Evolutionary conservation across 2,329 filamentous ascomycete genomes (phyloP).

Genomic region (Cladophialophora bantiana): DNA sequence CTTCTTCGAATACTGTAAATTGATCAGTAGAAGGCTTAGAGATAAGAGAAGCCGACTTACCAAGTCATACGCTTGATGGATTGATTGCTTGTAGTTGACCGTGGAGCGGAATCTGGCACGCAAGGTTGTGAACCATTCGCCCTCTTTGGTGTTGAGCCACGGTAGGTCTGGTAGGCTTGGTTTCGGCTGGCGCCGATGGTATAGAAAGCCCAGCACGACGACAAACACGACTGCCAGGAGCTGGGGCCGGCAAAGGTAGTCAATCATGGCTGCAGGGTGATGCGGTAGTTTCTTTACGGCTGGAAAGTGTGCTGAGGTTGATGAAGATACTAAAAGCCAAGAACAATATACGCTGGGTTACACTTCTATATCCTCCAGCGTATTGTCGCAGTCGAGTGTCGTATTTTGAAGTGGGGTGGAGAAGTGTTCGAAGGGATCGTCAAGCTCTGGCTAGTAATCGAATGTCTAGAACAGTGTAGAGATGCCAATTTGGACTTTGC

Average conservation of each 20-base stretch:
- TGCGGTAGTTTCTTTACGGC: background rate
- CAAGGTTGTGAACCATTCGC: slow-evolving; percentile 25
- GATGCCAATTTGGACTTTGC: background rate
- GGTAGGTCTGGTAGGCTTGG: slow-evolving; percentile 29
- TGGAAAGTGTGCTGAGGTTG: background rate
- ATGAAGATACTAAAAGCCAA: background rate
- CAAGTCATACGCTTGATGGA: slow-evolving; percentile 30
- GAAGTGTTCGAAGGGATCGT: background rate
- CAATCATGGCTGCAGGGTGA: slow-evolving; percentile 21
- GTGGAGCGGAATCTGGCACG: slow-evolving; percentile 27
- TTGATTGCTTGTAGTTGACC: slow-evolving; percentile 26
- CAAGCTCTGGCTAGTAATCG: background rate
- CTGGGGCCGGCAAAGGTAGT: slow-evolving; percentile 16
- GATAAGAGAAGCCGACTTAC: slow-evolving; percentile 4
- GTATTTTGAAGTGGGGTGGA: slow-evolving; percentile 3
- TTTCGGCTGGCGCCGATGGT: slow-evolving; percentile 3
- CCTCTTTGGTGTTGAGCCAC: slow-evolving; percentile 30
- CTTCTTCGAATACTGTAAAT: slow-evolving; percentile 29
- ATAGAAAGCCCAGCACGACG: background rate
- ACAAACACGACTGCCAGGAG: slow-evolving; percentile 12
- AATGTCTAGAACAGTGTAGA: background rate
- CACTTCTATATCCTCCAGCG: background rate
- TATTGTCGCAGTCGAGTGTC: background rate
- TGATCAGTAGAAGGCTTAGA: background rate
- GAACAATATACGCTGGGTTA: background rate